Conservation (phyloP, 176 grass and related monocot species). For the Oryza meridionalis region DNA sequence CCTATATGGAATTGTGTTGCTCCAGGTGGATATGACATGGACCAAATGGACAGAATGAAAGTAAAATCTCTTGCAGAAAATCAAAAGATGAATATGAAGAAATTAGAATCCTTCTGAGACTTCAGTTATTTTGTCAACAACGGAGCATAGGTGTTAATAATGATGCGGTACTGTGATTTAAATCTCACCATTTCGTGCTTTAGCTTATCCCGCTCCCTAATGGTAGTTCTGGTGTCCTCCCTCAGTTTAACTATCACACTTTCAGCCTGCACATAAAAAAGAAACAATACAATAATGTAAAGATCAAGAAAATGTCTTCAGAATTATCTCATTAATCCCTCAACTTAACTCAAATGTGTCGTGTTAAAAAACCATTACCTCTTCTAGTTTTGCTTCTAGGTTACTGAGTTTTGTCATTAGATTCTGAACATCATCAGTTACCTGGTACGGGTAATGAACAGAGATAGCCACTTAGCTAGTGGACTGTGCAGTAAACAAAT, state of each 20-base stretch:
- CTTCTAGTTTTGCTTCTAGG: slow-evolving; percentile 80
- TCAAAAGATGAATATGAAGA: no score
- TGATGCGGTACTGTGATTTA: not conserved
- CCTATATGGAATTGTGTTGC: not conserved
- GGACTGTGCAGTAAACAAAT: slow-evolving; percentile 3
- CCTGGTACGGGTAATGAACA: slow-evolving; percentile 49
- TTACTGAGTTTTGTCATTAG: slow-evolving; percentile 59
- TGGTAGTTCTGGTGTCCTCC: slow-evolving; percentile 55
- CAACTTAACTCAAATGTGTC: not conserved
- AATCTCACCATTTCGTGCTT: slow-evolving; percentile 70
- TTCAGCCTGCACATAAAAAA: slow-evolving; percentile 66
- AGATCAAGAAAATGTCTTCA: not conserved
- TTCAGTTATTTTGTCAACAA: no score
- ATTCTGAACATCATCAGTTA: slow-evolving; percentile 63
- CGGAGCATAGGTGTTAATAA: not conserved
- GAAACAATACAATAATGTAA: slow-evolving; percentile 14
- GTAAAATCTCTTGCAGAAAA: not conserved
- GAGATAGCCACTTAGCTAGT: not conserved
- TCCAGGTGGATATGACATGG: not conserved
- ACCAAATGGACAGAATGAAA: not conserved
- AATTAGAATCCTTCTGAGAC: no score
- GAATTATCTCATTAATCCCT: slow-evolving; percentile 6
- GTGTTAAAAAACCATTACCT: slow-evolving; percentile 45
- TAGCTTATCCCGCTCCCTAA: slow-evolving; percentile 59
- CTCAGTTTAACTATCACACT: slow-evolving; percentile 62